Base-by-base conservation (phyloP, 371 early-diverging fungal species). In the Mortierella sp. region DNA sequence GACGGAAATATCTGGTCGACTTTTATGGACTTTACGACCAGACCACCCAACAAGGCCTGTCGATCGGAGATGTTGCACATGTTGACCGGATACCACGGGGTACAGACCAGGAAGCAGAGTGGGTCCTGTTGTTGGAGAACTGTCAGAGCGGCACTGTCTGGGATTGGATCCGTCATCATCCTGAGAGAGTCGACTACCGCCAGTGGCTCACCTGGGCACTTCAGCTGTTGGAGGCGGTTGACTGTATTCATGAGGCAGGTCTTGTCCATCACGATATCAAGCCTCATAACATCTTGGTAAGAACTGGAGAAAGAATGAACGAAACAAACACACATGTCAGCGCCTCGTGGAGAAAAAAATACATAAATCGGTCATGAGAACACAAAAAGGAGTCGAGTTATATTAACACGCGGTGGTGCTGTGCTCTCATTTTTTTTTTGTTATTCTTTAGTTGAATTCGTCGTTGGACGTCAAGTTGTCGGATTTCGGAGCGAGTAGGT, bases 241-340 rank as follows among this genome's bases (percentile, higher is more conserved):
- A 89, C 35, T 91, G 88, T 70, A 89, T 96, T 49, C 96, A 97
- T 80, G 78, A 87, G 1, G 83, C 86, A 4, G 93, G 95, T 24
- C 85, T 96, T 73, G 90, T 96, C 18, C 97, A 97, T 88, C 93
- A 96, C 79, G 98, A 97, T 75, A 95, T 97, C 71, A 97, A 97
- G 88, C 96, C 95, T 38, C 95, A 97, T 78, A 97, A 97, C 84
- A 88, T 96, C 73, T 78, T 97, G 87, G 92, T 96, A 84, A 89
- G 90, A 77, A 35, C 6, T 24, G 41, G 41, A 41, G 41, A 41
- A 14, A 14, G 32, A 3, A 11, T 0, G 35, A 46, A 46, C 21
- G 51, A 51, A 18, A 16, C 24, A 18, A 6, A 35, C 21, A 63
- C 68, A 68, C 41, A 68, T 68, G 68, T 24, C 68, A 68, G 43